phyloP scores from a whole-genome alignment of 257 asterid species.

The Capsicum pubescens region DNA sequence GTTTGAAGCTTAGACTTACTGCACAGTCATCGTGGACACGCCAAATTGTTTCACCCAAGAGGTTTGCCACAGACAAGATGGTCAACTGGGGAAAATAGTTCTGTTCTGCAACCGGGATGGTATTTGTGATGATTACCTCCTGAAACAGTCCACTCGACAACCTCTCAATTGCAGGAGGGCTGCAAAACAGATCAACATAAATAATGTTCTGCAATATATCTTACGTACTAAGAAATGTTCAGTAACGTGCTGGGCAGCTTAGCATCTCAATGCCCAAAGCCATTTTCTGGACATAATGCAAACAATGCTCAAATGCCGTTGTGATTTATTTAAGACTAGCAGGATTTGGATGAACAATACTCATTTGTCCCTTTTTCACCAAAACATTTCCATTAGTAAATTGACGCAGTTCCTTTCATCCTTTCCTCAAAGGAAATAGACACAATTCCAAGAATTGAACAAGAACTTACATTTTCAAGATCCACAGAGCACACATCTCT shows the following conservation, averaged over 20 bases:
- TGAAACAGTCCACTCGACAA: constrained; percentile 90
- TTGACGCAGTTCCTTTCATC: constrained; percentile 4
- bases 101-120: constrained; percentile 84
- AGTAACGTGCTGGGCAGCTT: neutral
- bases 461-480: neutral
- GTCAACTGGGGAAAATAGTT: constrained; percentile 95
- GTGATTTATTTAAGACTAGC: neutral
- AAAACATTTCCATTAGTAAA: neutral
- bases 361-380: neutral
- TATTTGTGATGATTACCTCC: constrained; percentile 92
- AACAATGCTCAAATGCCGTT: neutral
- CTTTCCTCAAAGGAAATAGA: neutral
- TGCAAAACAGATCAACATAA: constrained; percentile 45
- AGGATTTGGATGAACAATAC: neutral
- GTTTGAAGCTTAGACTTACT: constrained; percentile 53
- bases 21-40: constrained; percentile 92
- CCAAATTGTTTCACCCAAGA: constrained; percentile 92
- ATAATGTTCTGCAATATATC: neutral
- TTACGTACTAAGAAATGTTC: neutral
- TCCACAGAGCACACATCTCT: neutral
- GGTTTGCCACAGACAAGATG: constrained; percentile 86
- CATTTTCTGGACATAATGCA: neutral
- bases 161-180: constrained; percentile 96
- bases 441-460: constrained; percentile 8
- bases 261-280: neutral